phyloP scores from a whole-genome alignment of 257 asterid genomes.

The Perilla frutescens region DNA sequence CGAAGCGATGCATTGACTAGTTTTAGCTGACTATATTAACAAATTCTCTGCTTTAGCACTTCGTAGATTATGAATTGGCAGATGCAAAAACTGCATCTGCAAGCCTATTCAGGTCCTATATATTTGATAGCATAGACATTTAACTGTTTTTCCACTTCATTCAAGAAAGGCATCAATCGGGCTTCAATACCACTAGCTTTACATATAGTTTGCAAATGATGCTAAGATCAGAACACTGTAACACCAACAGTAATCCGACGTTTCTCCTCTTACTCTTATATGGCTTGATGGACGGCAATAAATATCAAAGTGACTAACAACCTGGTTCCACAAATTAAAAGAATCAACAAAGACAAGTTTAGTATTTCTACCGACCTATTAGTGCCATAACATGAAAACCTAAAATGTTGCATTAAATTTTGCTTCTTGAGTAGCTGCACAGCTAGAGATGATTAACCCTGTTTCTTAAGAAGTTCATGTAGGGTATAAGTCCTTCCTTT shows the following conservation, averaged over 20 bases:
- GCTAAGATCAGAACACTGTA: too few relatives aligned
- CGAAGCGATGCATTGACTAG: not conserved
- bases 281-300: too few relatives aligned
- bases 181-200: too few relatives aligned
- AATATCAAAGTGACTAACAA: too few relatives aligned
- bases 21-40: conserved; percentile 32
- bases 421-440: not conserved
- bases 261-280: not conserved
- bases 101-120: conserved; percentile 14
- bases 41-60: conserved; percentile 19
- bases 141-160: conserved; percentile 2
- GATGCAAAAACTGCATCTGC: conserved; percentile 1
- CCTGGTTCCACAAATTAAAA: not conserved
- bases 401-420: not conserved
- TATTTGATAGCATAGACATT: not conserved
- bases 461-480: not conserved
- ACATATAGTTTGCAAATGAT: not conserved
- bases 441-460: conserved; percentile 1
- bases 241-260: too few relatives aligned
- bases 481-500: too few relatives aligned
- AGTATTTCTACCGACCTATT: not conserved
- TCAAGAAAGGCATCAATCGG: too few relatives aligned
- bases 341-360: not conserved
- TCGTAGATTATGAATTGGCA: conserved; percentile 8
- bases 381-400: not conserved